Conservation (phyloP, 371 early-diverging fungal genomes). For the Funneliformis caledonium region DNA sequence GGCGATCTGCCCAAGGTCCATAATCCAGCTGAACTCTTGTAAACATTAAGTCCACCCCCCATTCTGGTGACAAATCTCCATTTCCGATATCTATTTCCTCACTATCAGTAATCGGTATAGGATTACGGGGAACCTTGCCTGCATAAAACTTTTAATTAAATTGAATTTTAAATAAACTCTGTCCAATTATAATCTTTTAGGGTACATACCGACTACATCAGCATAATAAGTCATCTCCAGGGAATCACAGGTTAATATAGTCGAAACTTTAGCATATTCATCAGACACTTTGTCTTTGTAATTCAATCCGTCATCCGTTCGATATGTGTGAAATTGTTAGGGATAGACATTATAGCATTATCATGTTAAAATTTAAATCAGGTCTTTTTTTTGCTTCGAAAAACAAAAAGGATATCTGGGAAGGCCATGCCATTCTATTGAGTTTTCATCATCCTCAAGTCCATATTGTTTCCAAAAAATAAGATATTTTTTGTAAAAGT, state of each 20-base stretch:
- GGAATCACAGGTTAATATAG: slow-evolving; percentile 65
- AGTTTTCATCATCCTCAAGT: slow-evolving; percentile 8
- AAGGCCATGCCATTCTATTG: slow-evolving; percentile 52
- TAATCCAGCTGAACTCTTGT: slow-evolving; percentile 71
- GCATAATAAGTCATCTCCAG: slow-evolving; percentile 69
- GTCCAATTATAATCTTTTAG: background rate
- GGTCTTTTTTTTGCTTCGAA: too few relatives aligned
- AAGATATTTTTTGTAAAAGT: background rate
- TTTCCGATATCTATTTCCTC: slow-evolving; percentile 60
- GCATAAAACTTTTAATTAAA: slow-evolving; percentile 2
- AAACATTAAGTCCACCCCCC: slow-evolving; percentile 70
- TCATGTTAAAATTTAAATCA: background rate
- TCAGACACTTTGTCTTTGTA: slow-evolving; percentile 53
- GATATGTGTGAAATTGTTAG: slow-evolving; percentile 48
- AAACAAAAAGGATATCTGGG: slow-evolving; percentile 41
- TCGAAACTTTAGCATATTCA: slow-evolving; percentile 79
- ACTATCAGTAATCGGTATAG: slow-evolving; percentile 37
- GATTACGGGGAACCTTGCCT: slow-evolving; percentile 60
- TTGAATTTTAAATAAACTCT: background rate
- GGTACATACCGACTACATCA: slow-evolving; percentile 68
- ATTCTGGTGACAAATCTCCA: slow-evolving; percentile 72
- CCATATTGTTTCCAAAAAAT: slow-evolving; percentile 11
- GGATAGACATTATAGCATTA: background rate
- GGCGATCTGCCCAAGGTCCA: slow-evolving; percentile 91
- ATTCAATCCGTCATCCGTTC: slow-evolving; percentile 42